A percentile compares a stretch with the other conserved stretches of the same genome.
Conservation (phyloP, 805 yeast species). For the Kurtzmaniella fragi region DNA sequence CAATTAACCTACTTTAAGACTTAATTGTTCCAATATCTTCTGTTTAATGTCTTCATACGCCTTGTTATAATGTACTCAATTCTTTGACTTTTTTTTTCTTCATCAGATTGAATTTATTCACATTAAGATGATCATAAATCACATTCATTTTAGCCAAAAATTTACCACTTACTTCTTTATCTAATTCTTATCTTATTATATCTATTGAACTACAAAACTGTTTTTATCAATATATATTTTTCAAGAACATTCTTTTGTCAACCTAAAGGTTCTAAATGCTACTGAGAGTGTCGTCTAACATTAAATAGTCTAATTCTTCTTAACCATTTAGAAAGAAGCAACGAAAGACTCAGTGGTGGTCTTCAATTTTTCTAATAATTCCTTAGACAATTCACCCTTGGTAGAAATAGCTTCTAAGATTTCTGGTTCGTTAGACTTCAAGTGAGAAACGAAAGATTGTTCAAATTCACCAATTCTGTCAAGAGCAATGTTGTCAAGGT, state of each 20-base stretch:
- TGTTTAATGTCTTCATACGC: no score
- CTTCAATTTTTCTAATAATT: slow-evolving; percentile 81
- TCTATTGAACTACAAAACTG: no score
- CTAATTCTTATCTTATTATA: no score
- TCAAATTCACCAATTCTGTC: slow-evolving; percentile 88
- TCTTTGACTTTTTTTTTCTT: no score
- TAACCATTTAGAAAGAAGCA: slow-evolving; percentile 64
- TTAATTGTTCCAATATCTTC: no score
- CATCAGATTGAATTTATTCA: no score
- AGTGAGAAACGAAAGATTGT: slow-evolving; percentile 84
- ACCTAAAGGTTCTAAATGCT: not conserved
- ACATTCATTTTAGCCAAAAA: no score
- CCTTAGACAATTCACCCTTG: slow-evolving; percentile 88
- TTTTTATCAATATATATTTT: not conserved
- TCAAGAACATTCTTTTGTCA: not conserved
- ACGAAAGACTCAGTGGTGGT: slow-evolving; percentile 88
- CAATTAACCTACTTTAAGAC: no score
- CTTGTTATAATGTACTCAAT: no score
- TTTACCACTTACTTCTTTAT: no score
- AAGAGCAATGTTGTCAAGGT: slow-evolving; percentile 81
- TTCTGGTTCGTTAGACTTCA: slow-evolving; percentile 84
- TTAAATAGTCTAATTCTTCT: not conserved
- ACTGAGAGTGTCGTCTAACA: not conserved
- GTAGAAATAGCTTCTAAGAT: slow-evolving; percentile 79
- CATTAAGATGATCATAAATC: no score